Conservation (phyloP, 2,329 filamentous ascomycete species). For the Microsporum audouinii region DNA sequence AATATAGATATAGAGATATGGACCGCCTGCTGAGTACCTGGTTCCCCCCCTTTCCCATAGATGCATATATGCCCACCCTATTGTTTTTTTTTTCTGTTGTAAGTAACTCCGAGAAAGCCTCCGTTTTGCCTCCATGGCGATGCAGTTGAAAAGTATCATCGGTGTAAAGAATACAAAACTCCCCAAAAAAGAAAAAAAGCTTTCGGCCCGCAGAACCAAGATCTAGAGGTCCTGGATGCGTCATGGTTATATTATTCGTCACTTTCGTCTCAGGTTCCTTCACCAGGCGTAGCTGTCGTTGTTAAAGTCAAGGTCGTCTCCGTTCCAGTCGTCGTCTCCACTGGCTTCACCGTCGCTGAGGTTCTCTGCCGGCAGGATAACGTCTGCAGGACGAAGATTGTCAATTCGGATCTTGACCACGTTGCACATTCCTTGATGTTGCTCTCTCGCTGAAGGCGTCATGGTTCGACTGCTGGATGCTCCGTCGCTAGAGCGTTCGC, state of each 20-base stretch:
- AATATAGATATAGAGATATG: no score
- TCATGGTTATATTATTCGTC: slow-evolving; percentile 7
- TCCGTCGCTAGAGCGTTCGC: background rate
- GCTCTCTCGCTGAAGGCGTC: background rate
- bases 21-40: no score
- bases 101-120: no score
- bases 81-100: no score
- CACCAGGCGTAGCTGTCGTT: slow-evolving; percentile 22
- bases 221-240: background rate
- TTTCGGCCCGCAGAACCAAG: background rate
- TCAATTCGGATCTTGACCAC: slow-evolving; percentile 50
- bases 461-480: background rate
- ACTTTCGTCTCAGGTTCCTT: background rate
- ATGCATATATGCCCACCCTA: no score
- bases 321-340: slow-evolving; percentile 53
- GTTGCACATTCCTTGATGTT: slow-evolving; percentile 42
- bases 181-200: background rate
- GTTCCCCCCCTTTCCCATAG: no score
- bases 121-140: no score
- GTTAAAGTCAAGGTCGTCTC: slow-evolving; percentile 33
- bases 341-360: slow-evolving; percentile 50
- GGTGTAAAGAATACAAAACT: slow-evolving; percentile 18
- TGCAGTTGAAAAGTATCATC: no score
- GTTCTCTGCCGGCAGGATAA: slow-evolving; percentile 47
- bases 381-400: slow-evolving; percentile 49